Base-by-base conservation (phyloP, 2,329 filamentous ascomycete genomes). In the Parasarocladium wereldwijsianum region DNA sequence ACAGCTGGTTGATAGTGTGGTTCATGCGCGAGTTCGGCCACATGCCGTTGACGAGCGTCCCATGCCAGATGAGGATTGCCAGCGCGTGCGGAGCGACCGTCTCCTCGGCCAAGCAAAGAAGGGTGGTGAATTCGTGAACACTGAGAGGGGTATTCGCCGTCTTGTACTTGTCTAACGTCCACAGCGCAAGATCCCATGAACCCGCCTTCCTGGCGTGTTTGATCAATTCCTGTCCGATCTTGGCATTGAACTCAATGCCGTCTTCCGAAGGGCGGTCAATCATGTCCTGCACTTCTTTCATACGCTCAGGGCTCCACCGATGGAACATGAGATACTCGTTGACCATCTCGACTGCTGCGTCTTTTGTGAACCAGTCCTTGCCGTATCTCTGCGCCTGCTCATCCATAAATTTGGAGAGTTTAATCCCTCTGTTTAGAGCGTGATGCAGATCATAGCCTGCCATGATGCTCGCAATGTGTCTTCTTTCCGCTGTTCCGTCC, bases 331-430 rank as follows among this genome's bases (percentile, higher is more conserved):
- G 52, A 15, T 62, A 50, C 25, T 62, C 56, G 3, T 51, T 43
- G n/a, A 65, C 36, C 15, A 62, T 52, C 19, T 40, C 40, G 38
- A 58, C 53, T 23, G 54, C 40, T 2, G 55, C 46, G 5, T 40
- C 38, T 14, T 37, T 40, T 5, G 50, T 54, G 20, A 60, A 44
- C 64, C 64, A 69, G n/a, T 45, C 46, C 2, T 45, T 37, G 4
- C 63, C 62, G 42, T 66, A 68, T 3, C 57, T 50, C 7, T 44
- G 43, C 5, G 49, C 40, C 39, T 64, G 60, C 19, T 52, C 45
- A 8, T 39, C 36, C 6, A 65, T 32, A 34, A 68, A 65, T 1
- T 37, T 32, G 3, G 47, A 37, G 0, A 58, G 38, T 21, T 43
- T 41, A 26, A 47, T 49, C 7, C 51, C 49, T 5, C 47, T 38